These are phyloP conservation scores for Hsuehochloa calcarea DNA, from an alignment of 176 grass and related monocot genomes.

Conservation along the genomic window DNA sequence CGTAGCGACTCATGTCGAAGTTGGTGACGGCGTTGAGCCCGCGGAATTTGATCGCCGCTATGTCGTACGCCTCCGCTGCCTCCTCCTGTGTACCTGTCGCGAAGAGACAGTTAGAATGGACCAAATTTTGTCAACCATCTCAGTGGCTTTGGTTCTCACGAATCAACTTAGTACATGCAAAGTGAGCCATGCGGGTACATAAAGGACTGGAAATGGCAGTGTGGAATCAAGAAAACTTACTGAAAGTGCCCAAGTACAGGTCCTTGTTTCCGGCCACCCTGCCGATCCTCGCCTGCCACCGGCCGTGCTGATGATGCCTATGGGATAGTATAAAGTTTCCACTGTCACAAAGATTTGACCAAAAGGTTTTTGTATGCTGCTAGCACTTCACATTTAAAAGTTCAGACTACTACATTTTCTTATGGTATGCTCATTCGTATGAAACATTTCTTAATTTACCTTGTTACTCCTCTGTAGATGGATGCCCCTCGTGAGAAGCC, in stretches of 20 bases:
- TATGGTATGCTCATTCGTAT: background rate
- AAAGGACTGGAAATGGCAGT: background rate
- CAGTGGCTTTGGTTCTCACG: background rate
- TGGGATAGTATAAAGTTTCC: background rate
- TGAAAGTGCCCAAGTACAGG: conserved; percentile 92
- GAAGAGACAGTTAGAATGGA: background rate
- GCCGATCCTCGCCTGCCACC: conserved; percentile 97
- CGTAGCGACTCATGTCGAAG: conserved; percentile 95
- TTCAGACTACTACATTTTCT: conserved; percentile 4
- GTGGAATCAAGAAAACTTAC: conserved; percentile 42
- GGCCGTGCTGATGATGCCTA: conserved; percentile 89
- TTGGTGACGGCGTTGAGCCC: conserved; percentile 89
- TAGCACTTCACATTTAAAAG: background rate
- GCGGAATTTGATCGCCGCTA: conserved; percentile 90
- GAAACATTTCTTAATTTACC: conserved; percentile 32
- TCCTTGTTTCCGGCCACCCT: conserved; percentile 97
- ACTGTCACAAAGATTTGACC: conserved; percentile 15
- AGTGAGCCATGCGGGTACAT: background rate
- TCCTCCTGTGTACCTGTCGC: conserved; percentile 77
- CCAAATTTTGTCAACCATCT: background rate
- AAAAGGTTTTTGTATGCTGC: background rate
- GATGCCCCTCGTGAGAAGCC: conserved; percentile 97
- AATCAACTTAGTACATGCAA: background rate
- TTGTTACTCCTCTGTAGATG: conserved; percentile 94
- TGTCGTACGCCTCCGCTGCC: conserved; percentile 91